phyloP scores from a whole-genome alignment of 495 filamentous ascomycete species.

The Pseudevernia furfuracea region DNA sequence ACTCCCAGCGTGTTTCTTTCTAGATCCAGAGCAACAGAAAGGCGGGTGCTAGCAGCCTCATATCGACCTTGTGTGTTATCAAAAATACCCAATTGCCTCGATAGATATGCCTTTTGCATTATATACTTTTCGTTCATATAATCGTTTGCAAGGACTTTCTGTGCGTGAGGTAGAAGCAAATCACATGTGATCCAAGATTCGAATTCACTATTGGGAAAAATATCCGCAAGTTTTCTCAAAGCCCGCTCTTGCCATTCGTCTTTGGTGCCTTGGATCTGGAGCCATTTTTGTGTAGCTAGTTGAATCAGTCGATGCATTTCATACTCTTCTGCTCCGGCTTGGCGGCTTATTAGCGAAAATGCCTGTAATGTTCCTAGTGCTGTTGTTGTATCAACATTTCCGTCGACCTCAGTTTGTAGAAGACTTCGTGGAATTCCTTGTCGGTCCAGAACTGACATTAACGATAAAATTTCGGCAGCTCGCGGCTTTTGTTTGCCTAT shows the following conservation, averaged over 20 bases:
- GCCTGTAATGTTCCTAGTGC: constrained; percentile 20
- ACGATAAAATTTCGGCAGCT: constrained; percentile 32
- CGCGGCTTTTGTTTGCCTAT: constrained; percentile 30
- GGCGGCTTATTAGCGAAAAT: constrained; percentile 22
- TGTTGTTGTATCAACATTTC: constrained; percentile 21
- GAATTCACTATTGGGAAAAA: neutral
- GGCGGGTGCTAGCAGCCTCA: constrained; percentile 24
- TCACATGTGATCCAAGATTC: neutral
- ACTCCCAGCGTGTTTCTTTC: no score
- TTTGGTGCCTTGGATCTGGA: constrained; percentile 20
- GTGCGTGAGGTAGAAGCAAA: neutral
- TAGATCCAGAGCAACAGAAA: no score
- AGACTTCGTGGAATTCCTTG: constrained; percentile 33
- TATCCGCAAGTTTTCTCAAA: neutral
- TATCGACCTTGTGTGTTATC: constrained; percentile 20
- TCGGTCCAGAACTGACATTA: constrained; percentile 39
- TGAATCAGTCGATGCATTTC: constrained; percentile 26
- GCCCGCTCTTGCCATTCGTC: neutral
- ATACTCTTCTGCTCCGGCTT: constrained; percentile 11
- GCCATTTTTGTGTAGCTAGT: constrained; percentile 24
- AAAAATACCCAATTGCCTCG: constrained; percentile 1
- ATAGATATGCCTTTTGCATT: neutral
- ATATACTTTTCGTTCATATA: neutral
- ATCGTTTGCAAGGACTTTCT: constrained; percentile 19
- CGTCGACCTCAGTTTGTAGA: constrained; percentile 12